These are phyloP conservation scores for Fusarium sp. DNA, from an alignment of 2,329 filamentous ascomycete species.

Conservation along the genomic window DNA sequence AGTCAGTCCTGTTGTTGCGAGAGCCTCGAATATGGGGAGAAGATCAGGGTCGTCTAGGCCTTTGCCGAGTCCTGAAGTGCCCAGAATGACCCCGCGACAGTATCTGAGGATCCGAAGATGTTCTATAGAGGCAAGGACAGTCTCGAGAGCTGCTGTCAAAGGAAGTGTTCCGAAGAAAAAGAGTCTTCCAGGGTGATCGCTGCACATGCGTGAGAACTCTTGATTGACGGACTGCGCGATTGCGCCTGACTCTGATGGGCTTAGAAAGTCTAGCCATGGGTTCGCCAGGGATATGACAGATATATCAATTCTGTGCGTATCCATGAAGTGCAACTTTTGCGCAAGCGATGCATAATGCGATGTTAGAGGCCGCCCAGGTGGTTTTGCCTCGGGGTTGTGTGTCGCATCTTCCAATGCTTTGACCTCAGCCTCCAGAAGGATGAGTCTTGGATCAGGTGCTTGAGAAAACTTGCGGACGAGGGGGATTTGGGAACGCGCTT, in stretches of 20 bases:
- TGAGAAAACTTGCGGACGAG: constrained; percentile 73
- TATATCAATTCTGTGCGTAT: constrained; percentile 79
- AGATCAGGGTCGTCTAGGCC: constrained; percentile 82
- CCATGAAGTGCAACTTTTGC: constrained; percentile 88
- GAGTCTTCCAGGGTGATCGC: constrained; percentile 69
- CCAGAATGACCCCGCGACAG: constrained; percentile 87
- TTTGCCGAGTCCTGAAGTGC: constrained; percentile 80
- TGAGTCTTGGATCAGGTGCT: constrained; percentile 66
- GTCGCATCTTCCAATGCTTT: constrained; percentile 58
- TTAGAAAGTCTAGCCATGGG: constrained; percentile 90
- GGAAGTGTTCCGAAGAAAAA: constrained; percentile 88
- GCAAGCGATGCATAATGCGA: constrained; percentile 81
- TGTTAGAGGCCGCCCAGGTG: constrained; percentile 82
- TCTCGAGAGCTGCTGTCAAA: constrained; percentile 70
- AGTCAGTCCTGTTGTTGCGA: constrained; percentile 70
- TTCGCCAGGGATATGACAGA: constrained; percentile 91
- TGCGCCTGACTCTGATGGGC: constrained; percentile 64
- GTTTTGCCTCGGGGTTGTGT: constrained; percentile 62
- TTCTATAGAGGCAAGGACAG: constrained; percentile 70
- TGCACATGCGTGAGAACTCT: constrained; percentile 79
- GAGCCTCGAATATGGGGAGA: constrained; percentile 73
- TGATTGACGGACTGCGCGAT: constrained; percentile 76
- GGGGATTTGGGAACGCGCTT: constrained; percentile 69
- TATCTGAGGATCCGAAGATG: constrained; percentile 68
- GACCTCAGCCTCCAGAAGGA: constrained; percentile 65